A percentile compares a stretch with the other conserved stretches of the same genome.
phyloP scores from a whole-genome alignment of 108 stramenopile genomes.

The Pseudonitzschia multistriata region DNA sequence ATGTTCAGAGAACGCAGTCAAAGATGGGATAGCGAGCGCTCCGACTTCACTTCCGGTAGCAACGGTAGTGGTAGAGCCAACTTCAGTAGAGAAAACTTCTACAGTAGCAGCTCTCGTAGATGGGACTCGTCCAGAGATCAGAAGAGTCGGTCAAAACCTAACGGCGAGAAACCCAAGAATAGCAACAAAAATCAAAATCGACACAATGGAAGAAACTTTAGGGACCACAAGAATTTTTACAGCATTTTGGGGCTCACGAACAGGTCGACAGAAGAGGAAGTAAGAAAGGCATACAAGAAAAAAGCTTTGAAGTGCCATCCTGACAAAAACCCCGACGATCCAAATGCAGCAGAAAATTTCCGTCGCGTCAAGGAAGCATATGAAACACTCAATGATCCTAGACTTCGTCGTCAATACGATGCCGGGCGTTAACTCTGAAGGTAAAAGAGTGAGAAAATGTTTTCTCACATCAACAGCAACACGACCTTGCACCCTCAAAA shows the following conservation, averaged over 20 bases:
- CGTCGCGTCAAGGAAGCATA: slow-evolving; percentile 72
- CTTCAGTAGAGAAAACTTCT: slow-evolving; percentile 47
- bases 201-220: slow-evolving; percentile 2
- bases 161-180: not conserved
- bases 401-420: slow-evolving; percentile 64
- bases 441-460: no score
- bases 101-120: slow-evolving; percentile 44
- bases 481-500: no score
- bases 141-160: slow-evolving; percentile 13
- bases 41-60: slow-evolving; percentile 17
- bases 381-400: slow-evolving; percentile 63
- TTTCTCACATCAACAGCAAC: no score
- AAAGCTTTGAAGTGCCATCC: slow-evolving; percentile 49
- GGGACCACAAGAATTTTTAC: slow-evolving; percentile 42
- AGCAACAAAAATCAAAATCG: slow-evolving; percentile 8
- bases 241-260: slow-evolving; percentile 49
- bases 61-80: slow-evolving; percentile 24
- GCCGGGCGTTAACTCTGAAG: not conserved
- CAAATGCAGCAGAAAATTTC: slow-evolving; percentile 72
- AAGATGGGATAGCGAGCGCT: slow-evolving; percentile 42
- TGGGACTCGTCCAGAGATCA: slow-evolving; percentile 66
- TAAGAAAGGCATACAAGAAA: slow-evolving; percentile 79
- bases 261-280: slow-evolving; percentile 57
- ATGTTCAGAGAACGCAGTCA: slow-evolving; percentile 38
- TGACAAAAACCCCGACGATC: slow-evolving; percentile 42